These are phyloP conservation scores for Dryas drummondii DNA, from an alignment of 306 rosid species.

Conservation along the genomic window DNA sequence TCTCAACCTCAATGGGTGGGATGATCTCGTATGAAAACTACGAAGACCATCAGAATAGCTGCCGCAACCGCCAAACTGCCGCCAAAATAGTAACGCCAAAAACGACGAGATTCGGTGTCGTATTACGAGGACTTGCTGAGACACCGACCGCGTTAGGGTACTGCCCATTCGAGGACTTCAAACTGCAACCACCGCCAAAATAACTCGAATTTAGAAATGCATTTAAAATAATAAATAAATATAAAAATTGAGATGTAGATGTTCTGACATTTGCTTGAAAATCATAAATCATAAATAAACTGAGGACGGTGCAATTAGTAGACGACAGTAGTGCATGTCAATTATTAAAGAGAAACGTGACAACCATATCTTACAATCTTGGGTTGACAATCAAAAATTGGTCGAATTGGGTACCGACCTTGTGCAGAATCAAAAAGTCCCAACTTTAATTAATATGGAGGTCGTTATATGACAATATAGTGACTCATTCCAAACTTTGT, in stretches of 20 bases:
- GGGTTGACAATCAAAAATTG: not conserved
- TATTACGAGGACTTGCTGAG: slow-evolving; percentile 27
- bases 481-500: too few species aligned
- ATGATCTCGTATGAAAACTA: not conserved
- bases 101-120: slow-evolving; percentile 12
- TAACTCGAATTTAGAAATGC: not conserved
- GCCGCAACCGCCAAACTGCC: slow-evolving; percentile 33
- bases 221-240: not conserved
- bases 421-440: too few species aligned
- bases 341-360: slow-evolving; percentile 5
- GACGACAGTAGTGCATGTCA: not conserved
- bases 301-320: not conserved
- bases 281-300: not conserved
- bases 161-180: slow-evolving; percentile 59
- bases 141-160: slow-evolving; percentile 38
- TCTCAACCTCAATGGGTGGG: too few species aligned
- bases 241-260: not conserved
- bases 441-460: too few species aligned
- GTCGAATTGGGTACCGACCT: not conserved
- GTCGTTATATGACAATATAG: too few species aligned
- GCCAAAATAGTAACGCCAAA: slow-evolving; percentile 11
- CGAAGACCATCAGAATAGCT: not conserved
- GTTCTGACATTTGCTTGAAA: not conserved
- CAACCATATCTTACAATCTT: not conserved
- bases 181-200: slow-evolving; percentile 46